A percentile compares a stretch with the other conserved stretches of the same genome.
These are phyloP conservation scores for Paramecium tetraurelia DNA, from an alignment of 73 alveolate genomes.

Conservation along the genomic window DNA sequence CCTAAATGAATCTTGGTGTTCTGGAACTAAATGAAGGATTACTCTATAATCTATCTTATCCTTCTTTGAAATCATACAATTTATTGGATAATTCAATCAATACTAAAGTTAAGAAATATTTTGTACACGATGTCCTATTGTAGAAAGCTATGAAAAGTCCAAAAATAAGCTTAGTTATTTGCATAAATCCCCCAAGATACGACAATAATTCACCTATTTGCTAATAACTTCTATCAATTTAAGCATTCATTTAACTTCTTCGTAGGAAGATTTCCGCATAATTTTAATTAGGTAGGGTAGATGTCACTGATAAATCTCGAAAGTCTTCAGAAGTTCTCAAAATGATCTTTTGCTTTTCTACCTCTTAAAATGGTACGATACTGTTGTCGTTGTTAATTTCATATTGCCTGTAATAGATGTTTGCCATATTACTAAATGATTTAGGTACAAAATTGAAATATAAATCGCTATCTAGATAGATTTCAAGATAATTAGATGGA, in stretches of 20 bases:
- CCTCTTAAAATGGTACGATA: background rate
- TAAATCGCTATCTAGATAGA: background rate
- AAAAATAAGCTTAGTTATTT: background rate
- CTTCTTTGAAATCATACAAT: constrained; percentile 23
- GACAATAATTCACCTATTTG: background rate
- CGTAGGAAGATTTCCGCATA: background rate
- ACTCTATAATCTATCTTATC: background rate
- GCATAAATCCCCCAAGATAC: background rate
- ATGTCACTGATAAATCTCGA: background rate
- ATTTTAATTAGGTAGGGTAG: background rate
- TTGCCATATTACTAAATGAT: background rate
- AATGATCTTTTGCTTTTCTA: background rate
- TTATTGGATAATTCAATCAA: background rate
- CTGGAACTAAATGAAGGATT: background rate
- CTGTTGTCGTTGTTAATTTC: background rate
- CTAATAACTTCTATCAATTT: background rate
- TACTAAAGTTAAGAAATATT: background rate
- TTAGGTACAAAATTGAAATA: constrained; percentile 12
- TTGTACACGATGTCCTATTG: background rate
- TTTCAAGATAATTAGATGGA: background rate
- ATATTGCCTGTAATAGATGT: background rate
- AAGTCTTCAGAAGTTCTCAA: background rate
- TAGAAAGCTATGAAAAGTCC: background rate
- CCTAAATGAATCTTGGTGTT: background rate
- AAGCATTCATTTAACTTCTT: background rate